Evolutionary conservation across 1,284 basidiomycete genomes (phyloP).

Genomic region (Porodaedalea pini): DNA sequence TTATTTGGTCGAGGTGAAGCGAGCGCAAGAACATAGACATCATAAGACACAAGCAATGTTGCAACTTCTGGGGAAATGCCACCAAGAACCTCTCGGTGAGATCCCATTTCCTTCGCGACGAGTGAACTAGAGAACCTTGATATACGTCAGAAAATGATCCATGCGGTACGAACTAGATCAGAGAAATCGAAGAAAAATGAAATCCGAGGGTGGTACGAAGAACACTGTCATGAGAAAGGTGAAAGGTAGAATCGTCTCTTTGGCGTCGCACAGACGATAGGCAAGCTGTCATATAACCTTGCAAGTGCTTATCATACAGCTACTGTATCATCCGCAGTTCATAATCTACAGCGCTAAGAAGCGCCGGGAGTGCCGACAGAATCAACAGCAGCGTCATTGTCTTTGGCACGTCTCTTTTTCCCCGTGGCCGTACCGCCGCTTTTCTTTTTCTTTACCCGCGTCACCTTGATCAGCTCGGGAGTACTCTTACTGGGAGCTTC

Average conservation of each 20-base stretch:
- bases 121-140: background rate
- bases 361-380: background rate
- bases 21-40: constrained; percentile 1
- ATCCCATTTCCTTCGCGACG: background rate
- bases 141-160: background rate
- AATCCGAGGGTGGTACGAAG: too few species aligned
- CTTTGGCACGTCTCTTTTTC: constrained; percentile 58
- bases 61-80: background rate
- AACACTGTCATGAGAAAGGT: too few species aligned
- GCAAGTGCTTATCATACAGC: background rate
- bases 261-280: too few species aligned
- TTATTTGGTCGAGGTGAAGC: background rate
- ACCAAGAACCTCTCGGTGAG: background rate
- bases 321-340: background rate
- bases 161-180: background rate
- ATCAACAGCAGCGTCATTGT: background rate
- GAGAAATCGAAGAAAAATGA: background rate
- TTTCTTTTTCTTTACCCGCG: constrained; percentile 72
- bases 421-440: constrained; percentile 48
- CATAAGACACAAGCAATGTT: constrained; percentile 1
- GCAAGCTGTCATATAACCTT: background rate
- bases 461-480: constrained; percentile 73
- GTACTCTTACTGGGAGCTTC: constrained; percentile 45
- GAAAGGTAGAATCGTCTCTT: background rate
- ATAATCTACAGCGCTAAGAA: background rate